Conservation (phyloP, 495 filamentous ascomycete species). For the Clavariopsis aquatica region DNA sequence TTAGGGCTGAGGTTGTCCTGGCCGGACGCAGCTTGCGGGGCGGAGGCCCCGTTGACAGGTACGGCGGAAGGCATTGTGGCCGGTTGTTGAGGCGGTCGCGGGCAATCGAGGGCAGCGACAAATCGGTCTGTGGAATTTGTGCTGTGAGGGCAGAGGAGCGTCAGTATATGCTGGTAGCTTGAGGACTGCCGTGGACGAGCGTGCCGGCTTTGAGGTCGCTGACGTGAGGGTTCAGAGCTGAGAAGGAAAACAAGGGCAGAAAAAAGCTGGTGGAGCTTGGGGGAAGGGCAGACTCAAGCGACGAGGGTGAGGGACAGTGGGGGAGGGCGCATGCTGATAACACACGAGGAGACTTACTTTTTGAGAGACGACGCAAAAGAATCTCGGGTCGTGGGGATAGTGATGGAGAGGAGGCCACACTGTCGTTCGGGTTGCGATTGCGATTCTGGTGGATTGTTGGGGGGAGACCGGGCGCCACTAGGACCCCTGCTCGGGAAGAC, state of each 20-base stretch:
- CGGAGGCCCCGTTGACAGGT: conserved; percentile 31
- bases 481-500: conserved; percentile 3
- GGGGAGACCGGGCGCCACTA: conserved; percentile 27
- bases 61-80: conserved; percentile 47
- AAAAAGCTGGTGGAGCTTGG: background rate
- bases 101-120: background rate
- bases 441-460: conserved; percentile 32
- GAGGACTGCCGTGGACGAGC: background rate
- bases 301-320: background rate
- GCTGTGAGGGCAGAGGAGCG: conserved; percentile 4
- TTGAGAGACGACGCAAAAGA: conserved; percentile 8
- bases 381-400: background rate
- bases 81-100: conserved; percentile 47
- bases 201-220: conserved; percentile 7
- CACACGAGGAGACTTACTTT: conserved; percentile 17
- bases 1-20: conserved; percentile 66
- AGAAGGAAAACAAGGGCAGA: conserved; percentile 2
- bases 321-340: background rate
- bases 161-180: conserved; percentile 4
- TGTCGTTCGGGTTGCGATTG: no score
- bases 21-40: conserved; percentile 39
- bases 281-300: background rate
- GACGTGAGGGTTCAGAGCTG: conserved; percentile 31
- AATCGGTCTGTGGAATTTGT: background rate
- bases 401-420: conserved; percentile 23